Evolutionary conservation across 306 rosid genomes (phyloP), one percentile per base, ranked within the genome.

Genomic region (Trifolium subterraneum): DNA sequence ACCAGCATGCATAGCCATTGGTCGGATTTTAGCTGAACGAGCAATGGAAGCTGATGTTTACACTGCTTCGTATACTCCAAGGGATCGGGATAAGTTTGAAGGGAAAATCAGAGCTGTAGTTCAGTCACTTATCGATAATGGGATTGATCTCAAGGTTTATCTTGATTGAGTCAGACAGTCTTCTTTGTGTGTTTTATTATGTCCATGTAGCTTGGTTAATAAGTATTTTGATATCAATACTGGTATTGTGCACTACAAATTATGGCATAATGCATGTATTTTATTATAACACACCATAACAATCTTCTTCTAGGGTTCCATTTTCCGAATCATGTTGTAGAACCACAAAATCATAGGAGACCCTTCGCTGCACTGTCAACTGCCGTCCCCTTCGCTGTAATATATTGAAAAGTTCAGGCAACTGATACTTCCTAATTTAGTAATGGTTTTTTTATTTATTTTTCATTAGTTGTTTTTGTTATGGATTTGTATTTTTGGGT

Each of bases 61-160:
- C 67, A 91, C 97, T 5, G 91, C 93, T 35, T 80, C 85, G 31
- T 91, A 88, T 66, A 94, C 97, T 35, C 97, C 97, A 15, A 83
- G 98, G 76, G 98, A 94, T 0, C 85, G 95, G 75, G 97, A 94
- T 87, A 91, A 84, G 79, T 87, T 94, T 81, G 98, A 94, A 83
- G 98, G 98, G 70, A 94, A 94, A 86, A 90, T 91, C 65, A 89
- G 98, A 78, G 98, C 98, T 22, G 94, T 94, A 23, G 97, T 94
- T 71, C 98, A 94, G 78, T 94, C 97, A 50, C 93, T 94, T 42
- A 89, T 94, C 52, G 98, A 94, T 71, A 89, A 82, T 82, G 98
- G 97, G 71, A 90, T 94, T 82, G 98, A 90, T 83, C 36, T 94
- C 70, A 94, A 90, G 84, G 83, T 94, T 77, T 89, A 89, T 88